phyloP scores from a whole-genome alignment of 2,329 filamentous ascomycete genomes.

The Didymella arachidicola region DNA sequence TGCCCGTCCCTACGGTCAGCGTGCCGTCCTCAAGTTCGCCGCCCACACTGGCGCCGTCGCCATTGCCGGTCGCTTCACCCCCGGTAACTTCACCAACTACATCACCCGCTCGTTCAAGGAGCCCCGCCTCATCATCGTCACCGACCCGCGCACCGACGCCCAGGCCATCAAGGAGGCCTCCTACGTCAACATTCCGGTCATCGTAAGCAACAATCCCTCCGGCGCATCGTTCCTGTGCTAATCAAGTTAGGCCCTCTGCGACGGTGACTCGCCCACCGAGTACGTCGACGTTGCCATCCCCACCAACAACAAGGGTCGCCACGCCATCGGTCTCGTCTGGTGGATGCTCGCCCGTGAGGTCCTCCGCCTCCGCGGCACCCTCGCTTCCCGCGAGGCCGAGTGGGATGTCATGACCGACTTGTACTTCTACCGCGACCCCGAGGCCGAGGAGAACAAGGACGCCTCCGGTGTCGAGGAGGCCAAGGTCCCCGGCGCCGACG shows the following conservation, averaged over 20 bases:
- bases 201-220: no score
- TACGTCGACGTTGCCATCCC: constrained; percentile 99
- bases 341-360: constrained; percentile 99
- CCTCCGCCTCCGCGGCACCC: constrained; percentile 96
- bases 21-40: constrained; percentile 99
- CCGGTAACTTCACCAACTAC: constrained; percentile 99
- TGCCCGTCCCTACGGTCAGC: constrained; percentile 98
- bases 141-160: constrained; percentile 98
- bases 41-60: constrained; percentile 96
- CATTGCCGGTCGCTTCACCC: constrained; percentile 99
- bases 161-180: constrained; percentile 99
- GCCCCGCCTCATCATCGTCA: constrained; percentile 98
- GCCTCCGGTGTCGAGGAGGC: constrained; percentile 78
- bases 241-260: constrained; percentile 88
- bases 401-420: constrained; percentile 99
- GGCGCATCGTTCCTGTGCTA: no score
- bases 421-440: constrained; percentile 99
- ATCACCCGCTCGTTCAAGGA: constrained; percentile 99
- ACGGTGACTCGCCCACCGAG: constrained; percentile 99
- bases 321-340: constrained; percentile 98
- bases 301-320: constrained; percentile 99
- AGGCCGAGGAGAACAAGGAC: constrained; percentile 99
- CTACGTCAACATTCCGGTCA: constrained; percentile 99
- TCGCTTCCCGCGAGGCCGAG: constrained; percentile 92
- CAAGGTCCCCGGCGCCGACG: constrained; percentile 84